A percentile compares a stretch with the other conserved stretches of the same genome.
Conservation (phyloP, 768 basidiomycete species). For the Rhodosporidiobolus sp. region DNA sequence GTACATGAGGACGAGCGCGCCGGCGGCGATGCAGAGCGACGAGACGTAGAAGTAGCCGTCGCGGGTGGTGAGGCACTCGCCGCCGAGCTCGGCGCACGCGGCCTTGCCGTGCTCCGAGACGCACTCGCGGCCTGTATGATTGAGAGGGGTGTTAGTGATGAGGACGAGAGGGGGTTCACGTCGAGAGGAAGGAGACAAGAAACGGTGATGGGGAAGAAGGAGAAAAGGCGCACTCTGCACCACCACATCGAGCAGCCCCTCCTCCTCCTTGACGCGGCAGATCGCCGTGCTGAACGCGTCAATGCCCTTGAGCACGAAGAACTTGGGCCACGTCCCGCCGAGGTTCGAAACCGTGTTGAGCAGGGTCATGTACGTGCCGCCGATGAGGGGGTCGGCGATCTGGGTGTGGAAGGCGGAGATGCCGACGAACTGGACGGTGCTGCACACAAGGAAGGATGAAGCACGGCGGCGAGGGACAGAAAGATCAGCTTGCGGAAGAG, state of each 20-base stretch:
- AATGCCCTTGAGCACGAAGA: slow-evolving; percentile 92
- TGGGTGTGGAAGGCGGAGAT: slow-evolving; percentile 98
- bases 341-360: slow-evolving; percentile 94
- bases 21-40: slow-evolving; percentile 70
- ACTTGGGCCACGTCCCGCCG: slow-evolving; percentile 97
- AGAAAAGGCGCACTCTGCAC: slow-evolving; percentile 52
- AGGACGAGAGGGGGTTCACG: neutral
- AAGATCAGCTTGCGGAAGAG: neutral
- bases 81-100: slow-evolving; percentile 68
- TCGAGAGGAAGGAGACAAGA: slow-evolving; percentile 28
- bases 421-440: slow-evolving; percentile 97
- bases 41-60: slow-evolving; percentile 92
- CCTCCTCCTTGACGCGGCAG: slow-evolving; percentile 64
- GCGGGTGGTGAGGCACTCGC: slow-evolving; percentile 72
- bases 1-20: slow-evolving; percentile 65
- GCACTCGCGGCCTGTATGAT: slow-evolving; percentile 69
- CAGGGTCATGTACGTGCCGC: slow-evolving; percentile 99
- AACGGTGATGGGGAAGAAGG: slow-evolving; percentile 53
- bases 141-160: neutral
- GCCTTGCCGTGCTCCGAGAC: slow-evolving; percentile 87
- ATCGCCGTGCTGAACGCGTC: slow-evolving; percentile 82
- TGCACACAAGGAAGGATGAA: too few relatives aligned
- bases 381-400: slow-evolving; percentile 92
- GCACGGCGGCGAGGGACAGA: neutral
- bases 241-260: slow-evolving; percentile 39